Base-by-base conservation (phyloP, 176 grass and related monocot genomes). In the Elaeis guineensis region DNA sequence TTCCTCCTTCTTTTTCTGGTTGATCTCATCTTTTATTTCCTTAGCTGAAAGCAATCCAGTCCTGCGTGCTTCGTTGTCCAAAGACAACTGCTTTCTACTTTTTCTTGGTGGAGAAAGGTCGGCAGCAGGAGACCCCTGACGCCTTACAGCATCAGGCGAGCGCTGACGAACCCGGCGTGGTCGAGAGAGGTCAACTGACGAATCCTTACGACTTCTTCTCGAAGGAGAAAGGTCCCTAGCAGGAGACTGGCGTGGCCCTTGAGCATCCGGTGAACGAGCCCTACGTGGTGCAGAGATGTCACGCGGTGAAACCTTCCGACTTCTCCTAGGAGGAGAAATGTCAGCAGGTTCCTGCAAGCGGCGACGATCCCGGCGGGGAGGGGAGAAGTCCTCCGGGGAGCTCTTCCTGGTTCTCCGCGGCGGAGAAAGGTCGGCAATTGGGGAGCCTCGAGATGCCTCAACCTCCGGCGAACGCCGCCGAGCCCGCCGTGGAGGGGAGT, bases 11-110 rank as follows among this genome's bases (percentile, higher is more conserved):
- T 75, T 84, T 64, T 82, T 86, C 59, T 70, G 78, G 51, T 79
- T 63, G 49, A 80, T 95, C 65, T 86, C 82, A 64, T 90, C 82
- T 78, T 80, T 86, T 55, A 95, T 69, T 19, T 95, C 90, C 67
- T 81, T 23, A 23, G 67, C 68, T 20, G 86, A 86, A 79, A 95
- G 57, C 30, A 95, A 70, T 61, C 90, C 86, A 44, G 80, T 72
- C 79, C 50, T 86, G 35, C 35, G 11, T 62, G 49, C 69, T 39
- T 64, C 44, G 4, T 64, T 51, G 5, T 5, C 16, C 4, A 26
- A 29, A 29, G 25, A 21, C 50, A 19, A 64, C 51, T 80, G 71
- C 74, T 84, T 90, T 52, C 53, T 89, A 54, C 49, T 66, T 32
- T 84, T 95, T 57, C 82, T 86, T 52, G 76, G 70, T 8, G 81